Base-by-base conservation (phyloP, 2,329 filamentous ascomycete genomes). In the Zymoseptoria brevis region DNA sequence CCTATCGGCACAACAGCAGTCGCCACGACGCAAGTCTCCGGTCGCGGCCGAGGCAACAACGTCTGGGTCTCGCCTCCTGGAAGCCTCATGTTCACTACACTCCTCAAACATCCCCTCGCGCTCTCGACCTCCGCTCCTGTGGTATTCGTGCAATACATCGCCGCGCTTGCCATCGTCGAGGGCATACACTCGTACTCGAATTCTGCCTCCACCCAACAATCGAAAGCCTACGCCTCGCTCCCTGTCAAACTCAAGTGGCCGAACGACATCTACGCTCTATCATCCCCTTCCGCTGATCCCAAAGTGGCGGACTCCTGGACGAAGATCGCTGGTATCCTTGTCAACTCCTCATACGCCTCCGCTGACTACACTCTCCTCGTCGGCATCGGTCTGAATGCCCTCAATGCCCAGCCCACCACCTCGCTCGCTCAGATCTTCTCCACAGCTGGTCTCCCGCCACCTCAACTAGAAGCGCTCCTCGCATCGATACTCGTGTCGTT, bases 211-310 rank as follows among this genome's bases (percentile, higher is more conserved):
- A 6, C 13, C 16, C 35, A 45, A 9, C 35, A 16, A 1, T 45
- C 35, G 11, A 58, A 59, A 19, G 89, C 87, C 7, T 97, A 95
- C 73, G 80, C 83, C 5, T 79, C 84, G 0, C 74, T 97, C 4
- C 89, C 89, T 0, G 81, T 99, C 49, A 91, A 89, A 71, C 76
- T 99, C 30, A 99, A 99, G 74, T 99, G 94, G 94, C 94, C 94
- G 9, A 99, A 99, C 69, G 94, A 99, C 71, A 89, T 99, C 57
- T 77, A 78, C 67, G 75, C 74, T 2, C 67, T 74, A 11, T 13
- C 13, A 1, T 70, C 72, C 53, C 74, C 74, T 0, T 53, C 57
- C 2, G 60, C 63, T 11, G 19, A 53, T 19, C 55, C 4, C 35
- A 54, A 58, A 13, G 83, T 90, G 69, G 87, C 87, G 0, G 78